These are phyloP conservation scores for Phytophthora parvispora DNA, from an alignment of 352 stramenopile genomes.

Conservation along the genomic window DNA sequence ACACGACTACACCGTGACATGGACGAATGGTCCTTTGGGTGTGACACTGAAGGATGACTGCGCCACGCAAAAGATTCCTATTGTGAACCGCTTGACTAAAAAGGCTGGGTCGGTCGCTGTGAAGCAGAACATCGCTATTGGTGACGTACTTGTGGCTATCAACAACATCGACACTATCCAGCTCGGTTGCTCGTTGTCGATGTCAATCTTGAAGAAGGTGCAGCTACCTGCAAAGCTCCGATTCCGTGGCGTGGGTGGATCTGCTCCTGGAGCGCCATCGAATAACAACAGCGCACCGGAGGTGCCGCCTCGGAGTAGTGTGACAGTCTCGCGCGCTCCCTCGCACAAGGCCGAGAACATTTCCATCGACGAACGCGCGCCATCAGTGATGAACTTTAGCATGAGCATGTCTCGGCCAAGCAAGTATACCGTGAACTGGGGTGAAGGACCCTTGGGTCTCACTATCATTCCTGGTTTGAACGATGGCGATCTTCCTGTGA, in stretches of 20 bases:
- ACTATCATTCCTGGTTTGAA: conserved; percentile 89
- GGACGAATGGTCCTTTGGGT: conserved; percentile 87
- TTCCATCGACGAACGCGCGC: conserved; percentile 30
- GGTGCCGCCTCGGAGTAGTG: conserved; percentile 22
- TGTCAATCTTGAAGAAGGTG: conserved; percentile 92
- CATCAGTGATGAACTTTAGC: conserved; percentile 49
- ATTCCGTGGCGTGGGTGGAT: conserved; percentile 85
- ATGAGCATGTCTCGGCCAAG: conserved; percentile 70
- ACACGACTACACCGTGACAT: conserved; percentile 89
- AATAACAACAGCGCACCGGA: conserved; percentile 22
- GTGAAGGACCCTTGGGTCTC: conserved; percentile 79
- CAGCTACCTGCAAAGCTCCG: conserved; percentile 86
- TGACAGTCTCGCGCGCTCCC: conserved; percentile 34
- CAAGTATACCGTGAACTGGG: conserved; percentile 85
- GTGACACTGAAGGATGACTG: conserved; percentile 91
- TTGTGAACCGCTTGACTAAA: conserved; percentile 90
- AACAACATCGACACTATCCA: conserved; percentile 94
- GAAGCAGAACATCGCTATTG: conserved; percentile 92
- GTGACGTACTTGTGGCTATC: conserved; percentile 87
- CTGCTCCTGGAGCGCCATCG: conserved; percentile 30
- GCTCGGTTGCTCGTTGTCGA: conserved; percentile 87
- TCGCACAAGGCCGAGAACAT: conserved; percentile 26
- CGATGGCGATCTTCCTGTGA: conserved; percentile 84
- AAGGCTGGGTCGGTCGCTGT: conserved; percentile 88
- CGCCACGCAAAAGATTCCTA: conserved; percentile 86